phyloP scores from a whole-genome alignment of 2,329 filamentous ascomycete genomes.

The Nemania diffusa region DNA sequence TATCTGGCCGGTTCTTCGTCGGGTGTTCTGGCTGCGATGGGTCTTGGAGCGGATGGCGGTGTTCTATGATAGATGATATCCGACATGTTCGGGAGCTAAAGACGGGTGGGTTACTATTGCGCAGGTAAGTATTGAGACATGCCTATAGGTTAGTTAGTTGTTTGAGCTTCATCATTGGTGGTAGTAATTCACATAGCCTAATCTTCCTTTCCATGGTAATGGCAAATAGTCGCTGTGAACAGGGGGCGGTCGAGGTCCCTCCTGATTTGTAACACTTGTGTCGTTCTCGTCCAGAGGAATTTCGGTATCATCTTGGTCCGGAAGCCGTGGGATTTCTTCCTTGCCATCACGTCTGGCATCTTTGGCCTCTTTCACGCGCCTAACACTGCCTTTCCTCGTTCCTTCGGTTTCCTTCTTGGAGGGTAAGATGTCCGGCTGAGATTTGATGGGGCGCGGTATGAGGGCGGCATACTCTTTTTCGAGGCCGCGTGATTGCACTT shows the following conservation, averaged over 20 bases:
- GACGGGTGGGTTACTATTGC: conserved; percentile 81
- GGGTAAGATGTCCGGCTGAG: conserved; percentile 24
- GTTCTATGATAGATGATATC: conserved; percentile 88
- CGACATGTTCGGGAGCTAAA: conserved; percentile 93
- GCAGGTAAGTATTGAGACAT: conserved; percentile 91
- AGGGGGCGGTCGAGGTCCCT: conserved; percentile 71
- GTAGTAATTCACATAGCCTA: conserved; percentile 78
- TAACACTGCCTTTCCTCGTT: too few relatives aligned
- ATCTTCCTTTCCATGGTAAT: conserved; percentile 86
- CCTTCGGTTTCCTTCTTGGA: conserved; percentile 2
- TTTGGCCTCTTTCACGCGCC: not conserved
- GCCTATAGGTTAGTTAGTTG: conserved; percentile 61
- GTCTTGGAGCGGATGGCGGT: conserved; percentile 82
- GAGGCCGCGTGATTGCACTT: not conserved
- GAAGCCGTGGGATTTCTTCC: not conserved
- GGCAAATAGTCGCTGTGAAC: conserved; percentile 87
- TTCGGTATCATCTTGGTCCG: conserved; percentile 28
- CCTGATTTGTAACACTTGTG: conserved; percentile 37
- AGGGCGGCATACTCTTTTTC: conserved; percentile 54
- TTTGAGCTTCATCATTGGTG: not conserved
- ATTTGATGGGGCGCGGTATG: conserved; percentile 34
- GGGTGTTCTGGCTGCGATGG: conserved; percentile 80
- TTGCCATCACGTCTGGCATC: not conserved
- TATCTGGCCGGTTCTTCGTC: conserved; percentile 88
- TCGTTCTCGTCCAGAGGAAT: conserved; percentile 37